Percentiles rank a stretch among this genome's conserved stretches.
These are phyloP conservation scores for Aureobasidium uvarum DNA, from an alignment of 2,329 filamentous ascomycete species.

Conservation along the genomic window DNA sequence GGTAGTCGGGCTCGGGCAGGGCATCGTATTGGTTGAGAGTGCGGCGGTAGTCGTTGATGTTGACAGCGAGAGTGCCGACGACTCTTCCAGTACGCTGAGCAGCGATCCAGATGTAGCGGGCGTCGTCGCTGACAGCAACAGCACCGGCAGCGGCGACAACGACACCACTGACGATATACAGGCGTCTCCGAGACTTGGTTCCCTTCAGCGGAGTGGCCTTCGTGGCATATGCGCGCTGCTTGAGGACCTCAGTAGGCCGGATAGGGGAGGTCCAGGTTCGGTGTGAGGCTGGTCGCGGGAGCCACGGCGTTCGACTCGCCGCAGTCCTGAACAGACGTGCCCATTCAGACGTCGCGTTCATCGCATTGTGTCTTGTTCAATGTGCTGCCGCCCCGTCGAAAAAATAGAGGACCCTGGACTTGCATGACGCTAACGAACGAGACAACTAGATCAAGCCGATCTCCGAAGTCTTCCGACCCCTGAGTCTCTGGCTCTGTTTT, in stretches of 20 bases:
- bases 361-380: slow-evolving; percentile 11
- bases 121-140: slow-evolving; percentile 60
- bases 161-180: slow-evolving; percentile 31
- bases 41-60: slow-evolving; percentile 86
- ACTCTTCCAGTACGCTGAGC: slow-evolving; percentile 77
- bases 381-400: slow-evolving; percentile 1
- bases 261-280: background rate
- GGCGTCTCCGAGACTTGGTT: slow-evolving; percentile 32
- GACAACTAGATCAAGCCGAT: background rate
- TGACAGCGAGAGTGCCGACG: slow-evolving; percentile 68
- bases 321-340: slow-evolving; percentile 16
- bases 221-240: slow-evolving; percentile 28
- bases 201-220: slow-evolving; percentile 29
- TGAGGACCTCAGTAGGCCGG: slow-evolving; percentile 7
- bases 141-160: slow-evolving; percentile 41
- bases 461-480: slow-evolving; percentile 6
- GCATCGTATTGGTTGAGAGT: slow-evolving; percentile 71
- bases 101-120: slow-evolving; percentile 72
- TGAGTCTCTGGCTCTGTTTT: background rate
- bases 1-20: slow-evolving; percentile 61
- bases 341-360: slow-evolving; percentile 24
- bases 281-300: slow-evolving; percentile 5
- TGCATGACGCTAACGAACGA: slow-evolving; percentile 24
- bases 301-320: slow-evolving; percentile 9
- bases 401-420: slow-evolving; percentile 19